Evolutionary conservation across 176 grass and related monocot species (phyloP), one percentile per base, ranked within the genome.

Genomic region (Chrysopogon serrulatus): DNA sequence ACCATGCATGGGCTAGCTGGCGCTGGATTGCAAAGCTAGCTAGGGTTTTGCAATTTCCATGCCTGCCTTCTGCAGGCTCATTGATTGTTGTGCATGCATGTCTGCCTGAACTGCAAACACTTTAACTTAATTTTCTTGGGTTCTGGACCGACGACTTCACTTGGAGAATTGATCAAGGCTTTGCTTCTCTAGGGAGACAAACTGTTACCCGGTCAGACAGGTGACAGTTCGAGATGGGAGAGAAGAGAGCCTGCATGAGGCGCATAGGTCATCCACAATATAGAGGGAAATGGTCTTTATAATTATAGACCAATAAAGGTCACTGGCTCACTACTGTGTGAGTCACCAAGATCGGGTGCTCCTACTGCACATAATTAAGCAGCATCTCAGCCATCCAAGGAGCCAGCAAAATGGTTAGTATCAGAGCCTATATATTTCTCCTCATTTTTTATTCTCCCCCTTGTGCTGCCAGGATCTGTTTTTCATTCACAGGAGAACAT

Each of bases 141-240:
- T 68, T 68, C 73, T 77, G 59, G 31, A 80, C 42, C 42, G 33
- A 77, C n/a, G 73, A 85, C 72, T 83, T 74, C 59, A 10, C 42
- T 74, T 85, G 73, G 49, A n/a, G n/a, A 78, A 70, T 61, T 49
- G 81, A 59, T 57, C 21, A 14, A 83, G 18, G 8, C 53, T 27
- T 51, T 37, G 73, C 48, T 76, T 75, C 24, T 19, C 41, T 43
- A 47, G 66, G 66, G 66, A 73, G 53, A 86, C 76, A 79, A 86
- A 86, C 67, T 86, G 84, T 73, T 86, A 36, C 66, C 65, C 65
- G 30, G 83, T 61, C 83, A 78, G 74, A 71, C 1, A 45, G 43
- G 30, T n/a, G 67, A 70, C 66, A 76, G 73, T 60, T 60, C 33
- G 24, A 75, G 30, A 23, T 2, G 6, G 18, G n/a, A 27, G 24